These are phyloP conservation scores for Arthrobotrys entomopaga DNA, from an alignment of 2,329 filamentous ascomycete genomes.

Conservation along the genomic window DNA sequence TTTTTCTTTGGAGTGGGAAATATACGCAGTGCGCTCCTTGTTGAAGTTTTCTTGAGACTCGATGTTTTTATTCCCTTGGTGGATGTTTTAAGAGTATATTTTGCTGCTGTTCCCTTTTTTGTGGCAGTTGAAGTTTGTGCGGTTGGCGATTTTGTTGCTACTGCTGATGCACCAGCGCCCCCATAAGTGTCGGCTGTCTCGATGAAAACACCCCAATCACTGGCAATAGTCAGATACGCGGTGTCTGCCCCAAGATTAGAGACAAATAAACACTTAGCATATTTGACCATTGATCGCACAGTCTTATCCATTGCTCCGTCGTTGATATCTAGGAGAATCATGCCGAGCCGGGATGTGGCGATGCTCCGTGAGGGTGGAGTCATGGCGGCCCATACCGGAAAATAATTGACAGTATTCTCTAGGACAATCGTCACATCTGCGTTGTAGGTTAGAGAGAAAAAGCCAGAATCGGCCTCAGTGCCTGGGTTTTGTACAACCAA, in stretches of 20 bases:
- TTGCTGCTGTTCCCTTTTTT: background rate
- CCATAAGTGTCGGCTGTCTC: constrained; percentile 16
- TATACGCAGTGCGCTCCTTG: background rate
- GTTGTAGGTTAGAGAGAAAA: constrained; percentile 12
- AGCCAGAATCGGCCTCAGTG: constrained; percentile 21
- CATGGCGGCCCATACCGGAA: constrained; percentile 18
- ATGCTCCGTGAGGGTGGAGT: constrained; percentile 11
- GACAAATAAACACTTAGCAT: constrained; percentile 33
- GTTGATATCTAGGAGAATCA: constrained; percentile 27
- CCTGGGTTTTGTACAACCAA: constrained; percentile 46
- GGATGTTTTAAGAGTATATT: background rate
- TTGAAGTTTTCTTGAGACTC: no score
- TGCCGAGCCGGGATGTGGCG: constrained; percentile 9
- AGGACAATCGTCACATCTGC: constrained; percentile 45
- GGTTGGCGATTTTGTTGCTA: background rate
- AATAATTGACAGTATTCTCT: constrained; percentile 26
- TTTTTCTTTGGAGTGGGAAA: background rate
- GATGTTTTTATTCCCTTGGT: background rate
- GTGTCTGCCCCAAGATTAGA: background rate
- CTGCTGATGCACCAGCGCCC: background rate
- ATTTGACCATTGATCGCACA: constrained; percentile 26
- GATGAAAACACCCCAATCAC: constrained; percentile 14
- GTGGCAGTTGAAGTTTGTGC: constrained; percentile 11
- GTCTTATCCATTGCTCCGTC: constrained; percentile 3
- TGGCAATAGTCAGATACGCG: constrained; percentile 20